Base-by-base conservation (phyloP, 805 yeast species). In the Cyberlindnera samutprakarnensis region DNA sequence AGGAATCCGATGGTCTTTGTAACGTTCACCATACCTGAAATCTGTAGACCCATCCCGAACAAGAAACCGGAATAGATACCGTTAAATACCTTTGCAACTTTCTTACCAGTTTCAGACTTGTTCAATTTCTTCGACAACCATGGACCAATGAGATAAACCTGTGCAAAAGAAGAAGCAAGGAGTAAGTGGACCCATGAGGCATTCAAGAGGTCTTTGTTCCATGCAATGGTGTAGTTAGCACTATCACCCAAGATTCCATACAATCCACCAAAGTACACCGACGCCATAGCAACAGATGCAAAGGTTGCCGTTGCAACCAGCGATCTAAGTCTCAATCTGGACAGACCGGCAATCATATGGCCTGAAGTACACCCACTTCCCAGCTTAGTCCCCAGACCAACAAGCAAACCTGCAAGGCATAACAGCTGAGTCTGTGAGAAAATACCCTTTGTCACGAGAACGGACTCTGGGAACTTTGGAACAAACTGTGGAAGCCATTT, bases 281-380 rank as follows among this genome's bases (percentile, higher is more conserved):
- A 28, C 2, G 46, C 40, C 21, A 64, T 57, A 0, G 67, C 75
- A 6, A 54, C 39, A 2, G 46, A 6, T 3, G 55, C 38, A 36
- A 71, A 71, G 1, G 53, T 39, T 5, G 41, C 37, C 1, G 73
- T 66, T 1, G 77, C 74, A 6, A 61, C 61, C 11, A 70, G 32
- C 13, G 72, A 64, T 38, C 76, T 51, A 33, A 51, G 31, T 28
- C 74, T 52, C 5, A 66, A 41, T 28, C 75, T 52, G 8, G 73
- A 62, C n/a, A 70, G 31, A 0, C 77, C 77, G 14, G 57, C 54
- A 6, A 71, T 49, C 72, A 71, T 66, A 41, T 71, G 76, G 3
- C 77, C 77, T 0, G 75, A 68, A 2, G 76, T 71, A 35, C 77
- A 71, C 3, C 76, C 77, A 19, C 59, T 51, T 0, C 71, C 75